Base-by-base conservation (phyloP, 129 eudicot genomes). In the Apium graveolens region DNA sequence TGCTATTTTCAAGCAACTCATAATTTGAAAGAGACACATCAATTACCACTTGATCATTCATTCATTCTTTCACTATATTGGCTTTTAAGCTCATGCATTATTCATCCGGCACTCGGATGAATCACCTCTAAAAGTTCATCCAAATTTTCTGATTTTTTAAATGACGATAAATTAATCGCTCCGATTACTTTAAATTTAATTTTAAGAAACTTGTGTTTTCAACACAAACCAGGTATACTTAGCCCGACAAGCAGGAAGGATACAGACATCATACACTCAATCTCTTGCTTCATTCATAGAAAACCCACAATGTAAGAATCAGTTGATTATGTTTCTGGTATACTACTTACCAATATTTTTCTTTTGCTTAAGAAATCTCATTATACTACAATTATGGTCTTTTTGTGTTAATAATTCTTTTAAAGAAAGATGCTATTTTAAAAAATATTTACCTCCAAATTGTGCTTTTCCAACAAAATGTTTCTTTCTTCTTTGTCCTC, bases 221-320 rank as follows among this genome's bases (percentile, higher is more conserved):
- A 18, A 51, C n/a, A 51, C 26, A 51, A 51, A 18, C n/a, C 26
- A 1, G 60, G 17, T 17, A 48, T 48, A 48, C 55, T n/a, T 57
- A 57, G 26, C 35, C 69, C 31, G 11, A 26, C 18, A 20, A 5
- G 39, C 21, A 31, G 31, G 20, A 14, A 66, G 48, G 27, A 49
- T 34, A 70, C 5, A 38, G n/a, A 70, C n/a, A 76, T 41, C 72
- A 16, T 16, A 65, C 84, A 83, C 85, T 86, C 87, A 51, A 83
- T 79, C 83, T 77, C 73, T 81, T 83, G 90, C 87, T 83, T 86
- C 82, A 76, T 82, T 79, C 72, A 73, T 44, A 14, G 26, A 27
- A 74, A 13, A 44, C 77, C 57, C 60, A 29, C 14, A 74, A 3
- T 29, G 20, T 18, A 32, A 82, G 48, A 34, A 37, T 32, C 20